Evolutionary conservation across 306 rosid species (phyloP).

Genomic region (Trifolium repens): DNA sequence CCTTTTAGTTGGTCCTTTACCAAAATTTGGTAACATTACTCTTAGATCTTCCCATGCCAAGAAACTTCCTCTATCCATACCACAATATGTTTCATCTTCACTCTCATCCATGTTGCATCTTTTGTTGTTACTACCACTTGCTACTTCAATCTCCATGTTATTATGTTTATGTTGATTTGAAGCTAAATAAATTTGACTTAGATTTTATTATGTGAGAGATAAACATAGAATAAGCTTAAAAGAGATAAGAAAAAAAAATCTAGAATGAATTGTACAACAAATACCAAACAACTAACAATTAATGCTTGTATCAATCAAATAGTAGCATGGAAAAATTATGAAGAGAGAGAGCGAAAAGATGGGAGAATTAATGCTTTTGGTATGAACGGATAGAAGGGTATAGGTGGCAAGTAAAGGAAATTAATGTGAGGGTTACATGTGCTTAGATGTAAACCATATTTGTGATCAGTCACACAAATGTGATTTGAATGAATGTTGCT

Average conservation of each 20-base stretch:
- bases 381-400: conserved; percentile 40
- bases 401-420: conserved; percentile 56
- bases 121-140: conserved; percentile 22
- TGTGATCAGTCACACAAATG: conserved; percentile 25
- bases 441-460: conserved; percentile 40
- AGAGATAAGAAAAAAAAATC: not conserved
- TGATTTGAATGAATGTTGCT: conserved; percentile 45
- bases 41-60: conserved; percentile 92
- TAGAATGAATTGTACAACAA: conserved; percentile 42
- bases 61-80: conserved; percentile 65
- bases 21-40: conserved; percentile 70
- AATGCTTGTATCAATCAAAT: conserved; percentile 40
- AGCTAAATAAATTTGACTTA: conserved; percentile 17
- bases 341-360: conserved; percentile 47
- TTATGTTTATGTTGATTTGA: conserved; percentile 12
- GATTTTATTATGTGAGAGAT: not conserved
- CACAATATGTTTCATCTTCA: conserved; percentile 29
- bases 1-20: conserved; percentile 76
- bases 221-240: not conserved
- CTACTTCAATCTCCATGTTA: conserved; percentile 64
- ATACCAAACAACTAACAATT: conserved; percentile 69
- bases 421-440: conserved; percentile 47
- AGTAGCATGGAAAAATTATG: conserved; percentile 45
- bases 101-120: conserved; percentile 19
- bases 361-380: conserved; percentile 38